phyloP scores from a whole-genome alignment of 768 basidiomycete species.

The Kwoniella sp. region DNA sequence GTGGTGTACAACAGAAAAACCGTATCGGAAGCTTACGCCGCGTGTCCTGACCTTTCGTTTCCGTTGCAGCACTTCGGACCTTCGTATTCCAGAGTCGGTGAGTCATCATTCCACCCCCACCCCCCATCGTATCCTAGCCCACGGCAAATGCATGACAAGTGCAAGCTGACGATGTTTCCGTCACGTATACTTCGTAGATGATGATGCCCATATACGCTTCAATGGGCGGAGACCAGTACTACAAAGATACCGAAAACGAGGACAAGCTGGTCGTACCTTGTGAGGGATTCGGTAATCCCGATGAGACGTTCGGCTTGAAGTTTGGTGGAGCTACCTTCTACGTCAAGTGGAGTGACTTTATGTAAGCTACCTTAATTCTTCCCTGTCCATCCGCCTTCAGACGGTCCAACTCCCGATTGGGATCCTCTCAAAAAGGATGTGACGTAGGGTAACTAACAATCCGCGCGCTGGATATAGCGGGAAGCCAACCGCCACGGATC shows the following conservation, averaged over 20 bases:
- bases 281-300: constrained; percentile 12
- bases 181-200: constrained; percentile 2
- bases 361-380: background rate
- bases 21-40: too few species aligned
- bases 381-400: too few species aligned
- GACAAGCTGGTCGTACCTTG: constrained; percentile 8
- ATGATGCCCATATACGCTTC: constrained; percentile 13
- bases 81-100: constrained; percentile 13
- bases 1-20: too few species aligned
- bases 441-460: background rate
- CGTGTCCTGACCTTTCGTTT: background rate
- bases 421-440: too few species aligned
- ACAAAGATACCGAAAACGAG: background rate
- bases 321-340: constrained; percentile 10
- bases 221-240: background rate
- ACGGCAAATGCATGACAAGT: too few species aligned
- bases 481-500: background rate
- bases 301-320: constrained; percentile 6
- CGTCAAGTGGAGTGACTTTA: constrained; percentile 12
- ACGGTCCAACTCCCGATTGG: too few species aligned
- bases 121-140: background rate
- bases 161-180: background rate
- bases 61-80: constrained; percentile 4
- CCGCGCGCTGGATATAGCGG: background rate
- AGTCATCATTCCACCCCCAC: background rate